Percentiles rank a stretch among this genome's conserved stretches.
Evolutionary conservation across 2,329 filamentous ascomycete genomes (phyloP).

Genomic region (Nigrospora sphaerica): DNA sequence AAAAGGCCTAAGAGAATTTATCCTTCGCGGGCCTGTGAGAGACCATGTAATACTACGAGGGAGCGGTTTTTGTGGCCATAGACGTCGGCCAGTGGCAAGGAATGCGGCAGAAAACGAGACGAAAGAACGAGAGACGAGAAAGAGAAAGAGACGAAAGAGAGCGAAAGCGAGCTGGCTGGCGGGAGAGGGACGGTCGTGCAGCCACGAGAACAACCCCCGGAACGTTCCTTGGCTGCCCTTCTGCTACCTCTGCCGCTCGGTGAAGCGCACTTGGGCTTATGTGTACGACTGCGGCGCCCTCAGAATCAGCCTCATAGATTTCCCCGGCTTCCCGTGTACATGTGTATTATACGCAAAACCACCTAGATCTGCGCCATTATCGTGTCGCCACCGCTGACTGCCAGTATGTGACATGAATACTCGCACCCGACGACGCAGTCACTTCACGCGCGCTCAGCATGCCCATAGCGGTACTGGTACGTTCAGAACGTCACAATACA

Average conservation of each 20-base stretch:
- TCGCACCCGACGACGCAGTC: too few relatives aligned
- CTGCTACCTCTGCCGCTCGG: background rate
- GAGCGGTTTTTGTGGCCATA: constrained; percentile 7
- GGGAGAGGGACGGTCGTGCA: too few relatives aligned
- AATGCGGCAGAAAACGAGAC: constrained; percentile 12
- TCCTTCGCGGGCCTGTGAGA: constrained; percentile 4
- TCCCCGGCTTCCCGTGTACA: constrained; percentile 22
- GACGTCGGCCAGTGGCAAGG: constrained; percentile 9
- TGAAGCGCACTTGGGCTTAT: background rate
- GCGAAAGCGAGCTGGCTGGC: background rate
- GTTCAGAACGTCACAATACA: too few relatives aligned
- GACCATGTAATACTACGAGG: constrained; percentile 14
- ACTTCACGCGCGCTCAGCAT: too few relatives aligned
- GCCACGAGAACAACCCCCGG: too few relatives aligned
- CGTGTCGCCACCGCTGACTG: background rate
- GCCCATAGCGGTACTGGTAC: too few relatives aligned
- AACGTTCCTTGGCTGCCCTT: too few relatives aligned
- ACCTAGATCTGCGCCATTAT: constrained; percentile 10
- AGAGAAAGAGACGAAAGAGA: background rate
- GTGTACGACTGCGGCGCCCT: constrained; percentile 20
- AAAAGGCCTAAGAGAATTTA: constrained; percentile 35
- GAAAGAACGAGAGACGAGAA: too few relatives aligned
- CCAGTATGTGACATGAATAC: too few relatives aligned
- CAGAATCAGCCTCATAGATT: constrained; percentile 20
- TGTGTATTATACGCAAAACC: constrained; percentile 24